phyloP scores from a whole-genome alignment of 2,329 filamentous ascomycete species.

The Herpomyces periplanetae region DNA sequence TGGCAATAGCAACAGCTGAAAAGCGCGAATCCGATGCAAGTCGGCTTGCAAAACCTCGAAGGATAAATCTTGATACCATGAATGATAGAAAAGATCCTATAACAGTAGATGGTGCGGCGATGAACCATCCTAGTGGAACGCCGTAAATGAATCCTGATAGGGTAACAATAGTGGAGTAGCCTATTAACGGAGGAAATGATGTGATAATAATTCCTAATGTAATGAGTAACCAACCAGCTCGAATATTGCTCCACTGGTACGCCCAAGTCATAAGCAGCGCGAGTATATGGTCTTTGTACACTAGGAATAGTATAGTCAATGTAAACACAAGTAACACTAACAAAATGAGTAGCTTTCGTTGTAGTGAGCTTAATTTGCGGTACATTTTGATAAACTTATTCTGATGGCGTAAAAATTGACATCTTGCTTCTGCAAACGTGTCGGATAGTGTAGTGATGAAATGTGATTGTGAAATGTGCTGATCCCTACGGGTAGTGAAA shows the following conservation, averaged over 20 bases:
- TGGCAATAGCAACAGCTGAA: constrained; percentile 44
- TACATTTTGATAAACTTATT: constrained; percentile 15
- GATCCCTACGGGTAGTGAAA: too few species aligned
- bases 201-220: constrained; percentile 34
- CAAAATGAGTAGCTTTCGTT: constrained; percentile 17
- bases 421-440: too few species aligned
- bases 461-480: too few species aligned
- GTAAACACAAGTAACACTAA: constrained; percentile 13
- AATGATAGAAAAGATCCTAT: constrained; percentile 42
- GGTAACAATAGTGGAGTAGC: constrained; percentile 38
- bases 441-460: too few species aligned
- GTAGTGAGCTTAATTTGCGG: constrained; percentile 15
- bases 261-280: constrained; percentile 28
- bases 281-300: constrained; percentile 49
- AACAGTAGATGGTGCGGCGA: constrained; percentile 38
- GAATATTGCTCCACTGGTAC: constrained; percentile 30
- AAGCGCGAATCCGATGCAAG: constrained; percentile 53
- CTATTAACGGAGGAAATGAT: constrained; percentile 53
- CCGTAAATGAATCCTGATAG: constrained; percentile 30
- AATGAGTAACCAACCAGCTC: constrained; percentile 29
- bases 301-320: constrained; percentile 22
- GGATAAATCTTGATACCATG: constrained; percentile 32
- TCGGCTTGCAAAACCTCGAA: constrained; percentile 36
- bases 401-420: too few species aligned
- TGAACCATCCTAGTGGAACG: constrained; percentile 34